A percentile compares a stretch with the other conserved stretches of the same genome.
Evolutionary conservation across 2,329 filamentous ascomycete genomes (phyloP).

Genomic region (Torrubiellomyces zombiae): DNA sequence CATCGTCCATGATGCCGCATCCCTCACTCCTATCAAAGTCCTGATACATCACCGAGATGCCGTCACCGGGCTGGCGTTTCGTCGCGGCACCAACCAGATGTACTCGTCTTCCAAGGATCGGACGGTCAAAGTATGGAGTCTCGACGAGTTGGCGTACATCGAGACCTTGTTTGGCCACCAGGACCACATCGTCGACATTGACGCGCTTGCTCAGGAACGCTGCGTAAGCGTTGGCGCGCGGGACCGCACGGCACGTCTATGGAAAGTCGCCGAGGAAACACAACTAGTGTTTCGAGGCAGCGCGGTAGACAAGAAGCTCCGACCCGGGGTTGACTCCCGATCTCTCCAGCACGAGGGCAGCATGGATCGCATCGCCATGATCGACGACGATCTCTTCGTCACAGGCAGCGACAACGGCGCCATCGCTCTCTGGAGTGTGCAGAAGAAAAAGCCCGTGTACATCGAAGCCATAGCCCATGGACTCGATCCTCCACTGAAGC

Average conservation of each 20-base stretch:
- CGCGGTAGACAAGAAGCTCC: conserved; percentile 38
- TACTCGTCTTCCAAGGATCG: conserved; percentile 85
- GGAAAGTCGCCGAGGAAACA: conserved; percentile 92
- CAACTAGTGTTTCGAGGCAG: conserved; percentile 91
- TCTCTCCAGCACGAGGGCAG: conserved; percentile 58
- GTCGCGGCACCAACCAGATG: conserved; percentile 74
- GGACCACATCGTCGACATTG: conserved; percentile 72
- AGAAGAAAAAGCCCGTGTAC: conserved; percentile 89
- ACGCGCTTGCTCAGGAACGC: conserved; percentile 67
- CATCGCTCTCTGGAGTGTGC: conserved; percentile 70
- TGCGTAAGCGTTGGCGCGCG: conserved; percentile 82
- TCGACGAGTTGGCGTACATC: conserved; percentile 83
- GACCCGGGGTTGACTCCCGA: conserved; percentile 25
- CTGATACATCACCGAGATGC: conserved; percentile 88
- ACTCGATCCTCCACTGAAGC: conserved; percentile 52
- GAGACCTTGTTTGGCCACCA: conserved; percentile 96
- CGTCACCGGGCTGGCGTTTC: conserved; percentile 72
- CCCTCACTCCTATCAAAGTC: conserved; percentile 61
- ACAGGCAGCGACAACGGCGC: conserved; percentile 87
- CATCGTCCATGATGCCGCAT: conserved; percentile 74
- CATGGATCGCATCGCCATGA: conserved; percentile 80
- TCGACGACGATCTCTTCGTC: conserved; percentile 78
- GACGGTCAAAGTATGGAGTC: conserved; percentile 87
- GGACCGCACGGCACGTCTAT: conserved; percentile 79
- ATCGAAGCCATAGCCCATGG: conserved; percentile 72